phyloP scores from a whole-genome alignment of 176 grass and related monocot genomes.

The Avena insularis region DNA sequence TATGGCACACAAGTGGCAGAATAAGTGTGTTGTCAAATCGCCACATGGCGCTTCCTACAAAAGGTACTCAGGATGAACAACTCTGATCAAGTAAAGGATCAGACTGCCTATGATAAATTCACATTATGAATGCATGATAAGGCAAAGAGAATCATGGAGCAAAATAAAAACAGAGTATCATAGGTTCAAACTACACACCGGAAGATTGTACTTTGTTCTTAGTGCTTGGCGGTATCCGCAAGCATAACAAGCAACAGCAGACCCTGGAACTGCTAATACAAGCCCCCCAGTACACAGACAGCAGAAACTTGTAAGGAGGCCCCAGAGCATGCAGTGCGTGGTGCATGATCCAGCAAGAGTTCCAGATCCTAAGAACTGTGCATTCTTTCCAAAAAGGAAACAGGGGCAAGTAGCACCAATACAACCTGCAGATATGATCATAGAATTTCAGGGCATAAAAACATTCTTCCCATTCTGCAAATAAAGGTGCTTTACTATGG shows the following conservation, averaged over 20 bases:
- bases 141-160: constrained; percentile 3
- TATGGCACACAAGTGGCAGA: constrained; percentile 89
- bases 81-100: background rate
- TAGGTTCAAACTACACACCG: constrained; percentile 49
- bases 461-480: constrained; percentile 9
- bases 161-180: constrained; percentile 13
- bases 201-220: constrained; percentile 77
- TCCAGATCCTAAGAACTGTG: constrained; percentile 80
- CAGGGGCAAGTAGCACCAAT: constrained; percentile 83
- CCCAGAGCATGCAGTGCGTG: constrained; percentile 87
- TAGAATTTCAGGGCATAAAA: constrained; percentile 18
- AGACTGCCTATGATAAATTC: background rate
- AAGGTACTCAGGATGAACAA: constrained; percentile 9
- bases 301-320: constrained; percentile 84
- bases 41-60: constrained; percentile 84
- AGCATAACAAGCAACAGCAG: constrained; percentile 85
- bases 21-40: constrained; percentile 84
- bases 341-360: constrained; percentile 83
- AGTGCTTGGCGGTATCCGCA: constrained; percentile 73
- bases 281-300: constrained; percentile 80
- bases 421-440: constrained; percentile 64
- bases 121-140: background rate
- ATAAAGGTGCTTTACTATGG: background rate
- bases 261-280: constrained; percentile 81
- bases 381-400: constrained; percentile 90